These are phyloP conservation scores for Fusarium vanettenii DNA, from an alignment of 2,329 filamentous ascomycete genomes.

Conservation along the genomic window DNA sequence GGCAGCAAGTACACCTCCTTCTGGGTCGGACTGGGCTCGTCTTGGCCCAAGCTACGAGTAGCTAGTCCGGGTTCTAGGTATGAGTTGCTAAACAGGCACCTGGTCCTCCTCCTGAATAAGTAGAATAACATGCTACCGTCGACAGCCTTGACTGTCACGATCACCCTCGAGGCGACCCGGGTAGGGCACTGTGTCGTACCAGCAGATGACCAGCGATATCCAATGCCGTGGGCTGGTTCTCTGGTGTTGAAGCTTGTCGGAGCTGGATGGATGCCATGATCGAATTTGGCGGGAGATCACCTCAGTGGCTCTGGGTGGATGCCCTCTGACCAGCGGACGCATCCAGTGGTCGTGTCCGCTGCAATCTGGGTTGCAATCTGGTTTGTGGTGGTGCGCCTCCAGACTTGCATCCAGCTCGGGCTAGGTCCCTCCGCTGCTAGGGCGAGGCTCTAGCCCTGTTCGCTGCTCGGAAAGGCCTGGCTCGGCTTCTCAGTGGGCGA, in stretches of 20 bases:
- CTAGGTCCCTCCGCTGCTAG: slow-evolving; percentile 36
- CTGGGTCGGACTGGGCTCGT: slow-evolving; percentile 16
- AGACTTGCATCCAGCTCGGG: slow-evolving; percentile 36
- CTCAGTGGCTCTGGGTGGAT: slow-evolving; percentile 36
- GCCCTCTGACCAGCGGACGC: slow-evolving; percentile 25
- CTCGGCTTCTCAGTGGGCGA: slow-evolving; percentile 28
- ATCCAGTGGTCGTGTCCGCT: slow-evolving; percentile 19
- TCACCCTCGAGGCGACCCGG: neutral
- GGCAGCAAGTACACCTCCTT: slow-evolving; percentile 13
- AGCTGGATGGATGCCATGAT: slow-evolving; percentile 12
- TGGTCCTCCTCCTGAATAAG: slow-evolving; percentile 17
- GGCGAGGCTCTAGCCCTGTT: slow-evolving; percentile 38
- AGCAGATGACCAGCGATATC: neutral
- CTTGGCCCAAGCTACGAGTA: slow-evolving; percentile 33
- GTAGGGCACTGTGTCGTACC: neutral
- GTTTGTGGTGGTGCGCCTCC: slow-evolving; percentile 36
- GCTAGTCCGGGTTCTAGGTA: slow-evolving; percentile 25
- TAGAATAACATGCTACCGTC: neutral
- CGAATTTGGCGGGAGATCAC: slow-evolving; percentile 40
- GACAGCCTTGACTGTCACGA: neutral
- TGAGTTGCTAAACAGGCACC: slow-evolving; percentile 28
- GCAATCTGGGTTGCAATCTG: slow-evolving; percentile 36
- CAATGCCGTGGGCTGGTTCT: neutral
- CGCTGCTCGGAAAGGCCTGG: slow-evolving; percentile 32
- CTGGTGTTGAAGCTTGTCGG: neutral